A percentile compares a stretch with the other conserved stretches of the same genome.
Conservation (phyloP, 2,329 filamentous ascomycete species). For the Arachnomyces sp. region DNA sequence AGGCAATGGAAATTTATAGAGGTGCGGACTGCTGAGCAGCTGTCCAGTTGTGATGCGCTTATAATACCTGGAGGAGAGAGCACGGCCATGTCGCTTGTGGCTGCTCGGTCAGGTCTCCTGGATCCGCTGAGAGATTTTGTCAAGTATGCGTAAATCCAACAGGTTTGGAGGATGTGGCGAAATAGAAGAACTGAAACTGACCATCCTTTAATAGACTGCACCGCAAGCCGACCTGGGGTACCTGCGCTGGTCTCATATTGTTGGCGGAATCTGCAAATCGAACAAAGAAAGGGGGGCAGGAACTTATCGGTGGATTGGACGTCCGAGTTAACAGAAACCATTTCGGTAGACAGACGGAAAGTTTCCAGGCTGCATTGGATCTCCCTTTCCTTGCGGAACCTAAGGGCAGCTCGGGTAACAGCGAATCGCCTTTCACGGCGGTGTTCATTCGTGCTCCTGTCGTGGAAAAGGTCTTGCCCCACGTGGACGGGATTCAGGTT, state of each 20-base stretch:
- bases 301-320: conserved; percentile 83
- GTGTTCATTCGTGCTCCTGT: conserved; percentile 94
- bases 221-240: conserved; percentile 85
- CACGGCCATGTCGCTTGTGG: conserved; percentile 85
- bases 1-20: conserved; percentile 58
- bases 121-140: conserved; percentile 84
- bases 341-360: conserved; percentile 88
- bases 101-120: conserved; percentile 68
- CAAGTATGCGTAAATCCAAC: conserved; percentile 51
- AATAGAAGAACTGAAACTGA: conserved; percentile 14
- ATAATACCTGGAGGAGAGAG: conserved; percentile 92
- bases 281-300: conserved; percentile 84
- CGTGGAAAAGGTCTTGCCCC: conserved; percentile 68
- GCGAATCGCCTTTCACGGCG: conserved; percentile 55
- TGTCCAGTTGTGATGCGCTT: conserved; percentile 68
- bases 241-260: conserved; percentile 87
- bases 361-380: conserved; percentile 68
- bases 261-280: conserved; percentile 80
- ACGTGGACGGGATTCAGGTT: conserved; percentile 42
- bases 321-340: conserved; percentile 90
- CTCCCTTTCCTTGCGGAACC: conserved; percentile 57
- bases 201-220: conserved; percentile 46
- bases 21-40: conserved; percentile 66
- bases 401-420: conserved; percentile 13
- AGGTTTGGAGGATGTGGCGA: not conserved